These are phyloP conservation scores for Candida gorgasii DNA, from an alignment of 805 yeast species.

Conservation along the genomic window DNA sequence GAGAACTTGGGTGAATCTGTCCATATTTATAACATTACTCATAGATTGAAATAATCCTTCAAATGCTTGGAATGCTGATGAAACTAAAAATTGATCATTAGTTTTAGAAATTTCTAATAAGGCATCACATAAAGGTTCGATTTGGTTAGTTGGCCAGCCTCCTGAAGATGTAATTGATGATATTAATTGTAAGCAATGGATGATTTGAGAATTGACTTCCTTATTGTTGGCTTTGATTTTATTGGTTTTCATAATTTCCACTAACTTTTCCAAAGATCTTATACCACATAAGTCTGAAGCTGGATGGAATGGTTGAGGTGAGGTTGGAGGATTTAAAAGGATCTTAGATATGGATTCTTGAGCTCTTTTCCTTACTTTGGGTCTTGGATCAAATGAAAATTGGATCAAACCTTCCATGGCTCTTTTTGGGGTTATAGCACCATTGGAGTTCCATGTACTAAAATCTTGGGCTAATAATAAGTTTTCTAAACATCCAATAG, in stretches of 20 bases:
- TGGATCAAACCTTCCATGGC: constrained; percentile 78
- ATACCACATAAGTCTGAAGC: constrained; percentile 73
- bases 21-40: constrained; percentile 59
- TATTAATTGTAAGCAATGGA: constrained; percentile 78
- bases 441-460: constrained; percentile 65
- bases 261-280: constrained; percentile 58
- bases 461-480: constrained; percentile 78
- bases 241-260: constrained; percentile 37
- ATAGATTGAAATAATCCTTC: constrained; percentile 74
- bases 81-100: constrained; percentile 81
- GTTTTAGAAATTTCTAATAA: constrained; percentile 76
- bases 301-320: constrained; percentile 76
- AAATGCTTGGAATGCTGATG: constrained; percentile 80
- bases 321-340: constrained; percentile 67
- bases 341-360: constrained; percentile 78
- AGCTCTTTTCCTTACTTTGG: constrained; percentile 94
- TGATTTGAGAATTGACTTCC: constrained; percentile 57
- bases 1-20: constrained; percentile 62
- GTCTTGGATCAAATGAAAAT: constrained; percentile 82
- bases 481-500: constrained; percentile 83
- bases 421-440: constrained; percentile 72
- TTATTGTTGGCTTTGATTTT: constrained; percentile 43
- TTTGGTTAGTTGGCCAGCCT: constrained; percentile 76
- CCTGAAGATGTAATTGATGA: constrained; percentile 67
- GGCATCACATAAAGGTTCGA: constrained; percentile 73